Conservation (phyloP, 2,329 filamentous ascomycete genomes). For the Trichoderma oligosporum region DNA sequence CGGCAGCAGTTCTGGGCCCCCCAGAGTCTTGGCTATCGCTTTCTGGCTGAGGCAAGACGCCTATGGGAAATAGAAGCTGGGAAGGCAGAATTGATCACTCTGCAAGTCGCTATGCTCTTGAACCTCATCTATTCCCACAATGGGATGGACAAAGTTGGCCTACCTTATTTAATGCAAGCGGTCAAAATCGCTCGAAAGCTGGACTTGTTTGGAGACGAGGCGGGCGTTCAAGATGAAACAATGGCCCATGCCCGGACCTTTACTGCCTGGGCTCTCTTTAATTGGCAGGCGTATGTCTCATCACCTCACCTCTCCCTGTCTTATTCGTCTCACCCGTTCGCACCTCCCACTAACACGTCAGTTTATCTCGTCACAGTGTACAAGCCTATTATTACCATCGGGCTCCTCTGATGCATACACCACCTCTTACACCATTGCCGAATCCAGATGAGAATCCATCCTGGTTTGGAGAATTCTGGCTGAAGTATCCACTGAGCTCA, state of each 20-base stretch:
- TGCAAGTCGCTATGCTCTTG: slow-evolving; percentile 35
- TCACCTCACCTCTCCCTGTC: not conserved
- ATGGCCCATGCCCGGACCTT: slow-evolving; percentile 23
- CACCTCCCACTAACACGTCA: not conserved
- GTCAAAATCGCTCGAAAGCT: slow-evolving; percentile 31
- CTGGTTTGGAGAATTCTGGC: slow-evolving; percentile 32
- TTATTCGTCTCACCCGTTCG: not conserved
- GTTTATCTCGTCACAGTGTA: not conserved
- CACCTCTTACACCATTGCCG: slow-evolving; percentile 29
- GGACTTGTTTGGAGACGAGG: slow-evolving; percentile 26
- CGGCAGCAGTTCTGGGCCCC: slow-evolving; percentile 34
- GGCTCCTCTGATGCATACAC: slow-evolving; percentile 26
- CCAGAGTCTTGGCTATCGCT: slow-evolving; percentile 33
- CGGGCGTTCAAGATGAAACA: not conserved
- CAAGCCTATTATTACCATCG: slow-evolving; percentile 16
- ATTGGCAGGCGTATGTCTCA: slow-evolving; percentile 31
- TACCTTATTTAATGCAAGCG: slow-evolving; percentile 29
- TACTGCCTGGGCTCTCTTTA: slow-evolving; percentile 35
- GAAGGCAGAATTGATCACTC: slow-evolving; percentile 28
- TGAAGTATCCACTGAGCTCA: slow-evolving; percentile 29
- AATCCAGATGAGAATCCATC: slow-evolving; percentile 22
- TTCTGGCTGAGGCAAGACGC: slow-evolving; percentile 35
- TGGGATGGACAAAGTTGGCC: slow-evolving; percentile 36
- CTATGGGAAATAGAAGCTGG: slow-evolving; percentile 34
- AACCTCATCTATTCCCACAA: slow-evolving; percentile 29